Conservation (phyloP, 2,329 filamentous ascomycete genomes). For the Daldinia sp. region DNA sequence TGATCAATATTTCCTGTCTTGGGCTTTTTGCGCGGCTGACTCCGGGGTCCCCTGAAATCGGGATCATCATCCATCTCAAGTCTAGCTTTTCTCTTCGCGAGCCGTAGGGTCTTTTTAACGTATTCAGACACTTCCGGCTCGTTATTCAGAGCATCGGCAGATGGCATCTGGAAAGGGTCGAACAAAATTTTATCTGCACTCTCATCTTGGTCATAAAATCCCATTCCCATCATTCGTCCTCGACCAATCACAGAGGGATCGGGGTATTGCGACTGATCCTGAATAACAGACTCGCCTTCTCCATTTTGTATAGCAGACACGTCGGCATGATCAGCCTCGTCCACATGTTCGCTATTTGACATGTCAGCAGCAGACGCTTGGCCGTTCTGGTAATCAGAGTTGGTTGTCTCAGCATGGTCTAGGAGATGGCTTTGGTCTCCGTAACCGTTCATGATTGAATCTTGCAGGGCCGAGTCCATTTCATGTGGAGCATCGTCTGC, state of each 20-base stretch:
- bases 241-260: conserved; percentile 61
- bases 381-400: conserved; percentile 33
- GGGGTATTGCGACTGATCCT: conserved; percentile 54
- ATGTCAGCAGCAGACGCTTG: conserved; percentile 33
- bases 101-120: conserved; percentile 66
- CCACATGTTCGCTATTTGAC: conserved; percentile 41
- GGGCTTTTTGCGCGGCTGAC: conserved; percentile 59
- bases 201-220: conserved; percentile 71
- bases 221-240: conserved; percentile 68
- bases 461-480: conserved; percentile 49
- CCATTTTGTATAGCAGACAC: conserved; percentile 50
- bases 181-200: conserved; percentile 70
- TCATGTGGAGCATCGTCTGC: conserved; percentile 49
- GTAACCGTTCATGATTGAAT: conserved; percentile 51
- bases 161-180: conserved; percentile 67
- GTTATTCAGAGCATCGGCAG: conserved; percentile 57
- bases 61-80: conserved; percentile 67
- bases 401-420: conserved; percentile 38
- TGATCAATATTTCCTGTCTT: conserved; percentile 53
- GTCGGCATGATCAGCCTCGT: conserved; percentile 49
- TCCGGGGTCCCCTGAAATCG: conserved; percentile 62
- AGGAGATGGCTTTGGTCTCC: conserved; percentile 54
- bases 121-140: conserved; percentile 66
- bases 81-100: conserved; percentile 65
- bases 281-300: conserved; percentile 47